Percentiles rank a stretch among this genome's conserved stretches.
Evolutionary conservation across 768 basidiomycete species (phyloP).

Genomic region (Ramaria sp.): DNA sequence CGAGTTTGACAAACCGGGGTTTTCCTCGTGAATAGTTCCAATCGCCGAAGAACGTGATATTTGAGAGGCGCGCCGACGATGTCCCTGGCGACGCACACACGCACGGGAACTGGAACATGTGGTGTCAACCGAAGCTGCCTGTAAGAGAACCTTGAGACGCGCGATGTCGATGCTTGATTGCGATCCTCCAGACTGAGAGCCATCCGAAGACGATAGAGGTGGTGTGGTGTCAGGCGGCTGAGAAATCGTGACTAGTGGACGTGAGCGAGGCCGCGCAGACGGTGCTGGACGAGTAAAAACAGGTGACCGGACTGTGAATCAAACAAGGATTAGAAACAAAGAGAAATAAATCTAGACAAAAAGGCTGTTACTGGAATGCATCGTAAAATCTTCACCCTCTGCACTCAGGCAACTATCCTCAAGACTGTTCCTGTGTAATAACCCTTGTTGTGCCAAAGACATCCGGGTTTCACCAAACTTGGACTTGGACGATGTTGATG

Average conservation of each 20-base stretch:
- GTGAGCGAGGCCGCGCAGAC: constrained; percentile 43
- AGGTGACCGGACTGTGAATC: constrained; percentile 31
- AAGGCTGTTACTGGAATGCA: constrained; percentile 37
- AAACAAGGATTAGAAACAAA: constrained; percentile 11
- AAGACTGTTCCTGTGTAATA: constrained; percentile 53
- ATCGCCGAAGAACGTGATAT: constrained; percentile 51
- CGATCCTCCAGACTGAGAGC: constrained; percentile 59
- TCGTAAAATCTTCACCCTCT: constrained; percentile 41
- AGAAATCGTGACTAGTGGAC: constrained; percentile 16
- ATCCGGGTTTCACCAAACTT: constrained; percentile 60
- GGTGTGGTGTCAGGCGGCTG: constrained; percentile 24
- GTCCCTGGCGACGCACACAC: constrained; percentile 49
- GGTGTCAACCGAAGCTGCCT: constrained; percentile 42
- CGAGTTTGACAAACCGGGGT: constrained; percentile 24
- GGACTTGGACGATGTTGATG: constrained; percentile 44
- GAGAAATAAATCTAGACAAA: neutral
- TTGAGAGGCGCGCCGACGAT: constrained; percentile 59
- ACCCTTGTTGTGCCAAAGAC: constrained; percentile 50
- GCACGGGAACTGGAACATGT: constrained; percentile 23
- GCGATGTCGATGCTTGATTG: constrained; percentile 69
- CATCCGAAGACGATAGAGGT: constrained; percentile 49
- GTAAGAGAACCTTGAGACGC: constrained; percentile 44
- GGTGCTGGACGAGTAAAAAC: constrained; percentile 53
- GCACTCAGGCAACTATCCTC: constrained; percentile 57
- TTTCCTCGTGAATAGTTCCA: constrained; percentile 73